Evolutionary conservation across 768 basidiomycete species (phyloP).

Genomic region (Pulveroboletus ravenelii): DNA sequence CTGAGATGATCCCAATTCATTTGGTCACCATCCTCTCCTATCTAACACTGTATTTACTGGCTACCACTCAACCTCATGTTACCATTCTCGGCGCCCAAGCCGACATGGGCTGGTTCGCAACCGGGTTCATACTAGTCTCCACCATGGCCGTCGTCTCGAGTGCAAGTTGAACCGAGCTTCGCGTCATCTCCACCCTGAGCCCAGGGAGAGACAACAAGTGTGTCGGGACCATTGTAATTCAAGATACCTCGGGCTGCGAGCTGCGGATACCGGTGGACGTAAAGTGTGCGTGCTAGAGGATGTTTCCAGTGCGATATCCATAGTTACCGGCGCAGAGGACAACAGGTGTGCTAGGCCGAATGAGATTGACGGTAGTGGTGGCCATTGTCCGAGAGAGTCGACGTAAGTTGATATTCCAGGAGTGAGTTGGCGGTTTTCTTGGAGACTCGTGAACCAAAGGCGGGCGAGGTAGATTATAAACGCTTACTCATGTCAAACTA

Average conservation of each 20-base stretch:
- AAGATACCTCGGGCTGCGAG: conserved; percentile 46
- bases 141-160: conserved; percentile 34
- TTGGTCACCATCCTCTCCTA: not conserved
- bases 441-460: not conserved
- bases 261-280: conserved; percentile 33
- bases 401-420: conserved; percentile 37
- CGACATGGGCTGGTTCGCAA: conserved; percentile 29
- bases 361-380: conserved; percentile 40
- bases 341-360: conserved; percentile 33
- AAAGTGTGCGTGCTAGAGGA: conserved; percentile 51
- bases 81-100: conserved; percentile 17
- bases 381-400: conserved; percentile 43
- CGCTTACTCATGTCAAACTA: conserved; percentile 16
- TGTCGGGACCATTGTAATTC: conserved; percentile 44
- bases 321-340: conserved; percentile 48
- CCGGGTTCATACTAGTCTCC: conserved; percentile 20
- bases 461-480: not conserved
- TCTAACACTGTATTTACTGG: not conserved
- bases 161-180: conserved; percentile 35
- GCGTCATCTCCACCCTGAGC: conserved; percentile 39
- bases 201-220: conserved; percentile 47
- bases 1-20: not conserved
- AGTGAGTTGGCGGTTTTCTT: conserved; percentile 25
- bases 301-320: conserved; percentile 48
- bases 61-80: conserved; percentile 3